These are phyloP conservation scores for Echinochloa phyllopogon DNA, from an alignment of 176 grass and related monocot genomes.

Conservation along the genomic window DNA sequence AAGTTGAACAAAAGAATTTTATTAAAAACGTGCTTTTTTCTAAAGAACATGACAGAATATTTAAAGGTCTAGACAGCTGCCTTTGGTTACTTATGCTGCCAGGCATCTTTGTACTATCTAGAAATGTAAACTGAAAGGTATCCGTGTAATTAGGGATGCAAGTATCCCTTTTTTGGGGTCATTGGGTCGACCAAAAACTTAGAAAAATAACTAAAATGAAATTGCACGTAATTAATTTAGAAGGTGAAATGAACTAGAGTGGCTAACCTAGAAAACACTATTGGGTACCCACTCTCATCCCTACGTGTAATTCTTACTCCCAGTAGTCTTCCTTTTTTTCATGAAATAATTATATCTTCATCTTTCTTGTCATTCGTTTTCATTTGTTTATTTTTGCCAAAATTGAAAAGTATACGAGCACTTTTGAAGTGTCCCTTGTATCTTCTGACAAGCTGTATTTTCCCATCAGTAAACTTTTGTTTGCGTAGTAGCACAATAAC, in stretches of 20 bases:
- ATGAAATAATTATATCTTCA: neutral
- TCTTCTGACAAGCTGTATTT: neutral
- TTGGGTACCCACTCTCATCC: too few species aligned
- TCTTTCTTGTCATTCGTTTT: neutral
- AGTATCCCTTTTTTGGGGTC: too few species aligned
- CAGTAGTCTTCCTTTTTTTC: neutral
- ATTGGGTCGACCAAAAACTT: too few species aligned
- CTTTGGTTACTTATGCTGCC: constrained; percentile 5
- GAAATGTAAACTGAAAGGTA: constrained; percentile 4
- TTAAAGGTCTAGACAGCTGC: neutral
- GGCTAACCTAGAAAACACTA: too few species aligned
- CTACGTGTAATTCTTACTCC: neutral
- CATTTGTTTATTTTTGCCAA: neutral
- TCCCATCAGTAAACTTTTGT: neutral
- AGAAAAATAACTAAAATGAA: too few species aligned
- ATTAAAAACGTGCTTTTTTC: constrained; percentile 31
- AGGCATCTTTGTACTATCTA: constrained; percentile 10
- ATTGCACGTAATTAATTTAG: too few species aligned
- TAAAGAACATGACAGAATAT: neutral
- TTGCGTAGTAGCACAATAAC: neutral
- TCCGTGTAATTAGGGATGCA: neutral
- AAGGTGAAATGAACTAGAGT: too few species aligned
- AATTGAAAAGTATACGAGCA: neutral
- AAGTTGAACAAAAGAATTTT: constrained; percentile 38
- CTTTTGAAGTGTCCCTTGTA: neutral